These are phyloP conservation scores for Ogataea hybrid DNA, from an alignment of 1,139 yeast genomes.

Conservation along the genomic window DNA sequence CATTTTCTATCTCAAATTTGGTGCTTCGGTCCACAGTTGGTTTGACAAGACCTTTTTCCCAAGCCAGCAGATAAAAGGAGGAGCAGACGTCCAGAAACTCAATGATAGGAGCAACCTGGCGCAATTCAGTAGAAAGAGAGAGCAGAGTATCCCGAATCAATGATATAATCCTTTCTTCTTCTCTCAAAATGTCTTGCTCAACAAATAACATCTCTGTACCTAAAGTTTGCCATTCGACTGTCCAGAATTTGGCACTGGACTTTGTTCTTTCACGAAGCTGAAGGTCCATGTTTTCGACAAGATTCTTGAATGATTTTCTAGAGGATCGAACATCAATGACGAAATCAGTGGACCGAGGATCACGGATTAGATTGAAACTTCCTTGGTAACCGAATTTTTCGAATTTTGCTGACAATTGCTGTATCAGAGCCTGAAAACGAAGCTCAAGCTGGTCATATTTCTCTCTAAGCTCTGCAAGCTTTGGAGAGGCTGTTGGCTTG, in stretches of 20 bases:
- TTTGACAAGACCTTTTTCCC: conserved; percentile 59
- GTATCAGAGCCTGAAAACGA: conserved; percentile 31
- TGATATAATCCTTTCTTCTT: conserved; percentile 47
- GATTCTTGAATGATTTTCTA: conserved; percentile 17
- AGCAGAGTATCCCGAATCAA: conserved; percentile 42
- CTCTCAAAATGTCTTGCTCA: conserved; percentile 30
- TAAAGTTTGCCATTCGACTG: conserved; percentile 36
- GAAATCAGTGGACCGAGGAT: conserved; percentile 26
- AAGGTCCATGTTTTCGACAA: conserved; percentile 13
- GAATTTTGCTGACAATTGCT: conserved; percentile 28
- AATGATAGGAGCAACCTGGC: conserved; percentile 41
- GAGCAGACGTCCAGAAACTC: conserved; percentile 73
- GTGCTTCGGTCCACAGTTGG: conserved; percentile 59
- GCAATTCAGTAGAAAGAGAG: conserved; percentile 40
- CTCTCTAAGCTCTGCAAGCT: conserved; percentile 24
- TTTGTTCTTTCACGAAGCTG: conserved; percentile 26
- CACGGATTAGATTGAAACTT: conserved; percentile 22
- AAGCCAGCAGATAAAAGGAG: conserved; percentile 70
- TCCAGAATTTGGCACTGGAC: conserved; percentile 23
- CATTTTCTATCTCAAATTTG: conserved; percentile 49
- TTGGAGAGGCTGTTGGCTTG: conserved; percentile 21
- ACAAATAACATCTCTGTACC: conserved; percentile 29
- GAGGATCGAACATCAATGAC: conserved; percentile 29
- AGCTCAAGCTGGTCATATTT: conserved; percentile 34
- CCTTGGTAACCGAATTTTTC: conserved; percentile 27